phyloP scores from a whole-genome alignment of 306 rosid species.

The Adenanthera pavonina region DNA sequence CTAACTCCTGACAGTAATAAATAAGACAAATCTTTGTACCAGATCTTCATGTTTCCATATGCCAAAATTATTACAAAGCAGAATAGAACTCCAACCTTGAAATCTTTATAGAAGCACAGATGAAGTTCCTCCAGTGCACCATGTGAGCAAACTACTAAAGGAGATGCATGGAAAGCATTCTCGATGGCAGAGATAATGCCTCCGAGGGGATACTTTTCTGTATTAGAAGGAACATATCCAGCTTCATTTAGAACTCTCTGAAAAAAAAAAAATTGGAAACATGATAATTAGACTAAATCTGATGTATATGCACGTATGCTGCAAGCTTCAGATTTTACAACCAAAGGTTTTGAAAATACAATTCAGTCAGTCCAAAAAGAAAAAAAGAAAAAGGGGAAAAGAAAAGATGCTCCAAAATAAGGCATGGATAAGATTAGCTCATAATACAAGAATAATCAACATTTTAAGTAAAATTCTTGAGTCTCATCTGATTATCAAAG shows the following conservation, averaged over 20 bases:
- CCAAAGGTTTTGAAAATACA: conserved; percentile 41
- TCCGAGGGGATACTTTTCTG: conserved; percentile 90
- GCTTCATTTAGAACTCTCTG: conserved; percentile 80
- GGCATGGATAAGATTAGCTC: neutral
- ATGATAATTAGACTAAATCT: conserved; percentile 30
- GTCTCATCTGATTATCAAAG: conserved; percentile 11
- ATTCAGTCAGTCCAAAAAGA: conserved; percentile 29
- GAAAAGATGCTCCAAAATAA: conserved; percentile 6
- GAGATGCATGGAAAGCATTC: conserved; percentile 87
- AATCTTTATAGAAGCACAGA: conserved; percentile 89
- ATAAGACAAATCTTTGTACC: conserved; percentile 22
- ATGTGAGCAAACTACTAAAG: conserved; percentile 63
- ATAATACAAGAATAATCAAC: conserved; percentile 2
- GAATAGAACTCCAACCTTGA: conserved; percentile 60
- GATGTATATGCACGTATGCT: conserved; percentile 28
- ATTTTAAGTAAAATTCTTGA: neutral
- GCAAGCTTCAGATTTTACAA: conserved; percentile 18
- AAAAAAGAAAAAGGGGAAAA: neutral
- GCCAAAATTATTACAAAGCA: conserved; percentile 19
- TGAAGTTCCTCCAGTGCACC: conserved; percentile 76
- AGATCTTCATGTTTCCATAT: conserved; percentile 19
- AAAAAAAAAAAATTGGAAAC: conserved; percentile 30
- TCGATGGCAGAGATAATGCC: conserved; percentile 89
- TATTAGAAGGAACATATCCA: conserved; percentile 85
- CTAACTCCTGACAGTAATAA: conserved; percentile 2